Percentiles rank a stretch among this genome's conserved stretches.
Conservation (phyloP, 2,329 filamentous ascomycete genomes). For the Trichophaea hybrida region DNA sequence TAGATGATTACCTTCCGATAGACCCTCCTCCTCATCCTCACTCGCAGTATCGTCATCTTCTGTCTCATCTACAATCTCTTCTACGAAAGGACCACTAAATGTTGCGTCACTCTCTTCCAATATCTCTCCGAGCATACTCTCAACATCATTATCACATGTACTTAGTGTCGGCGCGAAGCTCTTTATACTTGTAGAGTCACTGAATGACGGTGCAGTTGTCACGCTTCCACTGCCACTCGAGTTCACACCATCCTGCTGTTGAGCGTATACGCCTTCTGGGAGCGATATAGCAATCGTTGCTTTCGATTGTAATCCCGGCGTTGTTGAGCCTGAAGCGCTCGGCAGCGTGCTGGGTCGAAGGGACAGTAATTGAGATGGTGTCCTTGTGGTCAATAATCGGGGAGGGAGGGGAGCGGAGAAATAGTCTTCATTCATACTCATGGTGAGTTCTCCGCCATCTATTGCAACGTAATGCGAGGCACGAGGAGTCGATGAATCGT, state of each 20-base stretch:
- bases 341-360: slow-evolving; percentile 10
- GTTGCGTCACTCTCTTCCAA: slow-evolving; percentile 23
- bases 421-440: slow-evolving; percentile 20
- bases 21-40: slow-evolving; percentile 25
- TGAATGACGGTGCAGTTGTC: slow-evolving; percentile 22
- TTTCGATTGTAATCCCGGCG: slow-evolving; percentile 18
- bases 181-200: slow-evolving; percentile 23
- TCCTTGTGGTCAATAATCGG: slow-evolving; percentile 1
- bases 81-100: slow-evolving; percentile 15
- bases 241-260: slow-evolving; percentile 17
- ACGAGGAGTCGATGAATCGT: slow-evolving; percentile 18
- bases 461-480: slow-evolving; percentile 9
- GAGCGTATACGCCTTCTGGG: slow-evolving; percentile 22
- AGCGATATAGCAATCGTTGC: slow-evolving; percentile 24
- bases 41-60: neutral
- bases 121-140: slow-evolving; percentile 27
- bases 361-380: slow-evolving; percentile 10
- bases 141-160: slow-evolving; percentile 25
- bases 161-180: slow-evolving; percentile 25
- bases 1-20: slow-evolving; percentile 15
- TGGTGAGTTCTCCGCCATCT: neutral
- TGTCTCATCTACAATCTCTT: slow-evolving; percentile 12
- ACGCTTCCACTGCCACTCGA: slow-evolving; percentile 10
- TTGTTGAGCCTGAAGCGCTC: slow-evolving; percentile 9
- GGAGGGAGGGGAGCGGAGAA: slow-evolving; percentile 17